Evolutionary conservation across 2,329 filamentous ascomycete species (phyloP), one percentile per base, ranked within the genome.

Genomic region (Blumeria hordei): DNA sequence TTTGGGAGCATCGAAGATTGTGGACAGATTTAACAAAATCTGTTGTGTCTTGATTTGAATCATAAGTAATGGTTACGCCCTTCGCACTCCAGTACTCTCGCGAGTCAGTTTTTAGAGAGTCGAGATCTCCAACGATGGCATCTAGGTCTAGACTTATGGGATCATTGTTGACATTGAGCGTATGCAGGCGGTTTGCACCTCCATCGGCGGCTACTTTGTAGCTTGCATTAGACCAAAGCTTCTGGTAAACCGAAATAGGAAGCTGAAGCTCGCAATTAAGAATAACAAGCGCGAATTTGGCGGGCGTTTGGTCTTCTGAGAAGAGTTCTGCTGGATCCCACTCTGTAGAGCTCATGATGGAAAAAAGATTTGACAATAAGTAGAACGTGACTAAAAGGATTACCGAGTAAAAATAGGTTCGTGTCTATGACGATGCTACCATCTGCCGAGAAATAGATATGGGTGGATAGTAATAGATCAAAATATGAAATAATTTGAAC

Each of bases 81-180:
- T 67, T 18, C 55, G 64, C 14, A 64, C 66, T 54, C 21, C 71
- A 69, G 36, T 74, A 71, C n/a, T 72, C 63, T 54, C 73, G 73
- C 10, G 84, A 75, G 11, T 76, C 68, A 9, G 77, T 71, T 2
- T 70, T 70, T 16, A 96, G 71, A 3, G 90, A 95, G 69, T 98
- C 92, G 9, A 98, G 74, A 66, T 98, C 92, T 50, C 92, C 92
- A 61, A 94, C 80, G 58, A 98, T 88, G 55, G 76, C 72, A 63
- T 85, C 71, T 55, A 76, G 71, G 61, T 83, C 70, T 1, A 87
- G 77, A 57, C 49, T 54, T 35, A 18, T 18, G 54, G 53, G 12
- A 32, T 9, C 32, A 55, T 43, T 14, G 39, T 16, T n/a, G 39
- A 73, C 68, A 51, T 61, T 62, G 16, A 62, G 53, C 72, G 69